Evolutionary conservation across 768 basidiomycete genomes (phyloP).

Genomic region (Panaeolus papilionaceus): DNA sequence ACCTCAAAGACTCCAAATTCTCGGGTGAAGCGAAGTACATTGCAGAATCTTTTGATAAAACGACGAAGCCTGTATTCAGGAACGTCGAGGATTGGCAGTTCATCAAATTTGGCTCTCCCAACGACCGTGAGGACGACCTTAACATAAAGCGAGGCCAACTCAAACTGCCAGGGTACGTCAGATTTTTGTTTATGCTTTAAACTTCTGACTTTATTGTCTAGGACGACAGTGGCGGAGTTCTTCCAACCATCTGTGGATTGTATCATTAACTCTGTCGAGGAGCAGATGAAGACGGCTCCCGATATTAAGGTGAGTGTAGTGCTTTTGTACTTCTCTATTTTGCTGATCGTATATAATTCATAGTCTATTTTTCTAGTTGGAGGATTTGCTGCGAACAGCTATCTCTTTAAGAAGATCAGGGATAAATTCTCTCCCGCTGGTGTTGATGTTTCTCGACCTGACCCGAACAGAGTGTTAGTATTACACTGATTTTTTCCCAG

Average conservation of each 20-base stretch:
- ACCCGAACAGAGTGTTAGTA: conserved; percentile 24
- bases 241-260: conserved; percentile 35
- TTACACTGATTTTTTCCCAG: conserved; percentile 12
- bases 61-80: conserved; percentile 52
- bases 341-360: background rate
- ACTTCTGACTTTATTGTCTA: conserved; percentile 15
- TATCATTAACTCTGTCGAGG: conserved; percentile 29
- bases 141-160: conserved; percentile 54
- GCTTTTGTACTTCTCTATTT: background rate
- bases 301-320: conserved; percentile 23
- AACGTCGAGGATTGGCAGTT: conserved; percentile 46
- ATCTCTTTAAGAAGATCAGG: conserved; percentile 48
- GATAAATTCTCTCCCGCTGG: conserved; percentile 38
- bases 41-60: conserved; percentile 50
- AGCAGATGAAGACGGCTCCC: conserved; percentile 22
- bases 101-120: conserved; percentile 52
- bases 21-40: conserved; percentile 48
- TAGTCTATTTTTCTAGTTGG: conserved; percentile 54
- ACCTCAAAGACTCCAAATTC: conserved; percentile 45
- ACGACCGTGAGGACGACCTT: conserved; percentile 40
- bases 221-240: conserved; percentile 31
- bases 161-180: conserved; percentile 44
- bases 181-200: background rate
- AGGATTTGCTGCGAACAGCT: conserved; percentile 57
- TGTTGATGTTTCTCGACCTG: conserved; percentile 48